Evolutionary conservation across 495 filamentous ascomycete species (phyloP), one percentile per base, ranked within the genome.

Genomic region (Tetracladium setigerum): DNA sequence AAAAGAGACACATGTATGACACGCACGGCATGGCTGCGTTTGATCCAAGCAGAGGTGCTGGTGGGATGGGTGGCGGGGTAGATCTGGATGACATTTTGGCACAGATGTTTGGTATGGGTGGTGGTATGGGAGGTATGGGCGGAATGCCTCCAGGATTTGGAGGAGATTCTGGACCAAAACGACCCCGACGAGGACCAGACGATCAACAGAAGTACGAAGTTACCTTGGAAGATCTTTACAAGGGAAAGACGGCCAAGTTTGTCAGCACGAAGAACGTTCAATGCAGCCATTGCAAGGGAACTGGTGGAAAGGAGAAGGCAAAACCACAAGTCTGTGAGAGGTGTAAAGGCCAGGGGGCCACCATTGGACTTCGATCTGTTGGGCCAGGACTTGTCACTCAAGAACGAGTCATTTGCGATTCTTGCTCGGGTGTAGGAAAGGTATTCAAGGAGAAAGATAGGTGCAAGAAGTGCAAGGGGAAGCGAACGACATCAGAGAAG

Each of bases 401-500:
- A 59, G 79, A 83, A 46, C 76, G 76, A 7, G 75, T 84, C 13
- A 57, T 76, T 12, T 98, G 92, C 67, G 77, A 79, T 50, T 76
- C 77, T 46, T 98, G 92, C 70, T 76, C 77, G 44, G 89, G 88
- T 12, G 78, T 83, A 12, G 92, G 92, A 12, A 78, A 80, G 47
- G 79, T 89, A 55, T 95, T 81, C 72, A 85, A 85, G 65, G 87
- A 92, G 53, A 96, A 96, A 71, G 92, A 98, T 52, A 84, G 86
- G 62, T 98, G 92, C 73, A 94, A 90, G 74, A 95, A 94, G 73
- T 98, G 94, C 78, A 95, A 96, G 68, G 92, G 92, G 38, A 81
- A 84, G 60, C 77, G 85, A 42, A 85, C 87, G 4, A 71, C 74
- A 30, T 80, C 86, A 60, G 82, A 87, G 62, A 91, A 83, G 65